Conservation (phyloP, 2,329 filamentous ascomycete species). For the Penicillium sp. region DNA sequence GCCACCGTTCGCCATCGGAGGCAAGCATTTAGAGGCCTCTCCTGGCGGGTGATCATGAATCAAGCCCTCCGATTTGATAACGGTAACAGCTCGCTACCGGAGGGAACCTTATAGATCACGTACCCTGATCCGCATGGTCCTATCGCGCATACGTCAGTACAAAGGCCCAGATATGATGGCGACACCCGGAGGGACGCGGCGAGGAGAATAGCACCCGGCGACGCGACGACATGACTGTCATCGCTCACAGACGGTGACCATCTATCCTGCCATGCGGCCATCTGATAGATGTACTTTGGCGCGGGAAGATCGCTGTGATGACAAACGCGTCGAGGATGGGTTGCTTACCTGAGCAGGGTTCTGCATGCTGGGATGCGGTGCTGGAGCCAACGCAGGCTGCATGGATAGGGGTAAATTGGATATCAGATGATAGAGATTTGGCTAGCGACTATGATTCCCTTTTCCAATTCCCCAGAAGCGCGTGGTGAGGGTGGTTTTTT, state of each 20-base stretch:
- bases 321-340: constrained; percentile 38
- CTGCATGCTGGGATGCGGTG: constrained; percentile 52
- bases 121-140: constrained; percentile 51
- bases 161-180: neutral
- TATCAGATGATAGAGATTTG: constrained; percentile 5
- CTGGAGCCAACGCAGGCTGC: constrained; percentile 52
- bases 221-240: constrained; percentile 16
- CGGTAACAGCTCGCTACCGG: neutral
- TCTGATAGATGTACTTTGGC: constrained; percentile 16
- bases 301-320: constrained; percentile 32
- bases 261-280: neutral
- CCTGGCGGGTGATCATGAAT: neutral
- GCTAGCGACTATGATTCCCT: neutral
- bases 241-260: neutral
- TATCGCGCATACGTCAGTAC: constrained; percentile 24
- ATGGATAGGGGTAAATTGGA: constrained; percentile 30
- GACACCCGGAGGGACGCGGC: constrained; percentile 12
- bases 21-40: neutral
- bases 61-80: neutral
- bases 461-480: constrained; percentile 2
- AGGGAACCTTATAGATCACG: constrained; percentile 42
- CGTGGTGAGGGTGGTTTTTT: constrained; percentile 15
- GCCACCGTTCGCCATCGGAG: neutral
- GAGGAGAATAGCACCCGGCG: constrained; percentile 1
- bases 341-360: constrained; percentile 58